A percentile compares a stretch with the other conserved stretches of the same genome.
phyloP scores from a whole-genome alignment of 1,139 yeast genomes.

The Lodderomyces oxycetoniae region DNA sequence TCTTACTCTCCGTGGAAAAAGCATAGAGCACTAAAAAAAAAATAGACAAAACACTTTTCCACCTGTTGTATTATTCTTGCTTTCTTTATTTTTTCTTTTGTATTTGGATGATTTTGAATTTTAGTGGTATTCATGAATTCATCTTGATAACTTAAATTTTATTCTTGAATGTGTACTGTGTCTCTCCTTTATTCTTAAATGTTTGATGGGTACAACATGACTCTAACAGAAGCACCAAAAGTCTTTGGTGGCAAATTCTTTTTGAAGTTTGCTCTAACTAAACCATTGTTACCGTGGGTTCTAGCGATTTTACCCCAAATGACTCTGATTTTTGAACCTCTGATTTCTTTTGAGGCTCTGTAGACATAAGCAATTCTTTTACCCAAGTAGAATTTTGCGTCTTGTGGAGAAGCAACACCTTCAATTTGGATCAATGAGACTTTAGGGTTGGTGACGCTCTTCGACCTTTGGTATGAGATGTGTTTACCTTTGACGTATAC shows the following conservation, averaged over 20 bases:
- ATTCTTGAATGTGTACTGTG: too few species aligned
- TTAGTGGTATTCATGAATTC: too few species aligned
- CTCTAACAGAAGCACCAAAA: conserved; percentile 99
- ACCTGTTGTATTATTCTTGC: neutral
- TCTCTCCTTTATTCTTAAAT: too few species aligned
- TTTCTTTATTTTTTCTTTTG: neutral
- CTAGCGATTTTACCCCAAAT: conserved; percentile 99
- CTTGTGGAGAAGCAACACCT: conserved; percentile 88
- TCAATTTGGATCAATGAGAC: conserved; percentile 94
- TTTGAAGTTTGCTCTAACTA: conserved; percentile 98
- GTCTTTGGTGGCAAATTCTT: conserved; percentile 99
- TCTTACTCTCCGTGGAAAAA: conserved; percentile 1
- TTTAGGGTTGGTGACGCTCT: conserved; percentile 97
- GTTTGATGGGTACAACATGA: conserved; percentile 99
- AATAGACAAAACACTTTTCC: too few species aligned
- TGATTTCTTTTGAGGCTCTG: conserved; percentile 96
- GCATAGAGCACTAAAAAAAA: too few species aligned
- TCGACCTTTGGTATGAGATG: conserved; percentile 99
- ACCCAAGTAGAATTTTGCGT: conserved; percentile 98
- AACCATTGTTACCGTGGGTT: conserved; percentile 98
- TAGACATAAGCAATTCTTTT: conserved; percentile 99
- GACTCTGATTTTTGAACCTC: conserved; percentile 99
- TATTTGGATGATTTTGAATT: neutral
- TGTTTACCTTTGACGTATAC: conserved; percentile 99
- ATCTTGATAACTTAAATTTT: too few species aligned